phyloP scores from a whole-genome alignment of 2,329 filamentous ascomycete species.

The Ascomycota sp. region DNA sequence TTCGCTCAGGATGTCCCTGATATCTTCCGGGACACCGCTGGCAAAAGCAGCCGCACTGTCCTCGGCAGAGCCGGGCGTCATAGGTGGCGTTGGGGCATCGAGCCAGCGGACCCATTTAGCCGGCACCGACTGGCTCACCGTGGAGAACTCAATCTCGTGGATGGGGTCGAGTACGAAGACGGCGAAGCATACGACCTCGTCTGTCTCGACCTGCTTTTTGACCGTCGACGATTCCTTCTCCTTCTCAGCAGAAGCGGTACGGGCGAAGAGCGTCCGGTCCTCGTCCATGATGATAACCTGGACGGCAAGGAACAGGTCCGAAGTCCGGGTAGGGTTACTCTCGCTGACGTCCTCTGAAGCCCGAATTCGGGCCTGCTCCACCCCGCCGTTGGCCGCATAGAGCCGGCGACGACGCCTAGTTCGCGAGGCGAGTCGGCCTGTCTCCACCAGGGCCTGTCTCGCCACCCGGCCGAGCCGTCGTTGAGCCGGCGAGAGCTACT shows the following conservation, averaged over 20 bases:
- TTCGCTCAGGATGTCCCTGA: constrained; percentile 60
- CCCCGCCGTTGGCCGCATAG: constrained; percentile 55
- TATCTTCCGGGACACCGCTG: constrained; percentile 49
- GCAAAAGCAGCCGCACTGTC: constrained; percentile 18
- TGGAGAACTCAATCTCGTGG: constrained; percentile 72
- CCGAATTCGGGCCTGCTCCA: constrained; percentile 60
- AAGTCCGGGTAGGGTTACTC: constrained; percentile 74
- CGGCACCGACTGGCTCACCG: constrained; percentile 67
- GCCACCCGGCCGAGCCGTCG: constrained; percentile 51
- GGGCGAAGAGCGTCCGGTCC: constrained; percentile 47
- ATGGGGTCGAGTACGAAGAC: constrained; percentile 73
- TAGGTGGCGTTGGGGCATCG: constrained; percentile 47
- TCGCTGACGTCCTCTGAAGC: constrained; percentile 65
- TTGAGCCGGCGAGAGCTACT: constrained; percentile 45
- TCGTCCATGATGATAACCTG: constrained; percentile 57
- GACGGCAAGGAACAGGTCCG: constrained; percentile 87
- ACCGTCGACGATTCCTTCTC: constrained; percentile 33
- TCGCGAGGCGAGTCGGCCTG: constrained; percentile 48
- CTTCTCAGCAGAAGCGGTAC: constrained; percentile 29
- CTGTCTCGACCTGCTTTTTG: constrained; percentile 28
- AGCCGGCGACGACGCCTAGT: constrained; percentile 58
- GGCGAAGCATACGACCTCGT: constrained; percentile 51
- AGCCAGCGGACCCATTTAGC: constrained; percentile 81
- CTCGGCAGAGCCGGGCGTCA: constrained; percentile 32
- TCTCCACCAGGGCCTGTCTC: constrained; percentile 93